Evolutionary conservation across 129 eudicot species (phyloP).

Genomic region (Ambrosia trifida): DNA sequence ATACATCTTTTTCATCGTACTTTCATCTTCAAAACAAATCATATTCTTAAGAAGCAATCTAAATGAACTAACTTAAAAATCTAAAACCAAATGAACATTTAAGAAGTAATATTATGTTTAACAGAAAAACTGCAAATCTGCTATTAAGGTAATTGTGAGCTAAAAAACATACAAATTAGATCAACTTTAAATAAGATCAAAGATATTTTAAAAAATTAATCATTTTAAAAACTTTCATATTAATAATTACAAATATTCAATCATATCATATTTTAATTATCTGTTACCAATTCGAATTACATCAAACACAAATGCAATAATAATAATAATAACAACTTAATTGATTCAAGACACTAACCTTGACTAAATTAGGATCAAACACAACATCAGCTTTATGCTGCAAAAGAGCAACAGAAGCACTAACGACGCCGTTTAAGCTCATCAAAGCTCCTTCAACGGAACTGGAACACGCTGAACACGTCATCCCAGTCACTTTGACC

Average conservation of each 20-base stretch:
- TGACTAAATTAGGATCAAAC: conserved; percentile 65
- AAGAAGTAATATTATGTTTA: neutral
- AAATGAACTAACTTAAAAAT: no score
- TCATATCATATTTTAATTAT: no score
- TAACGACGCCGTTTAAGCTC: conserved; percentile 59
- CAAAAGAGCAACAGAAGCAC: conserved; percentile 80
- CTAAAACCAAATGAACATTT: neutral
- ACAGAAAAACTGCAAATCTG: neutral
- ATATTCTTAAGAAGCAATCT: no score
- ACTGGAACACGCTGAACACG: conserved; percentile 87
- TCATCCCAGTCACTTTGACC: conserved; percentile 88
- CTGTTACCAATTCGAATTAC: no score
- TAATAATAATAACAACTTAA: neutral
- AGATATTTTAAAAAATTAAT: neutral
- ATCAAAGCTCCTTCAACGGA: conserved; percentile 82
- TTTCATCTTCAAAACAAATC: no score
- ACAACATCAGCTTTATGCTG: conserved; percentile 80
- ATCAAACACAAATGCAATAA: no score
- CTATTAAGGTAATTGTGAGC: neutral
- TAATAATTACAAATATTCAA: neutral
- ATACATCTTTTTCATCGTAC: no score
- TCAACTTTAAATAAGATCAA: conserved; percentile 1
- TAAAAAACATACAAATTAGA: neutral
- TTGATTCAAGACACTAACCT: conserved; percentile 42
- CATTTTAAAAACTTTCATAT: neutral